These are phyloP conservation scores for Tanacetum coccineum DNA, from an alignment of 129 eudicot genomes.

Conservation along the genomic window DNA sequence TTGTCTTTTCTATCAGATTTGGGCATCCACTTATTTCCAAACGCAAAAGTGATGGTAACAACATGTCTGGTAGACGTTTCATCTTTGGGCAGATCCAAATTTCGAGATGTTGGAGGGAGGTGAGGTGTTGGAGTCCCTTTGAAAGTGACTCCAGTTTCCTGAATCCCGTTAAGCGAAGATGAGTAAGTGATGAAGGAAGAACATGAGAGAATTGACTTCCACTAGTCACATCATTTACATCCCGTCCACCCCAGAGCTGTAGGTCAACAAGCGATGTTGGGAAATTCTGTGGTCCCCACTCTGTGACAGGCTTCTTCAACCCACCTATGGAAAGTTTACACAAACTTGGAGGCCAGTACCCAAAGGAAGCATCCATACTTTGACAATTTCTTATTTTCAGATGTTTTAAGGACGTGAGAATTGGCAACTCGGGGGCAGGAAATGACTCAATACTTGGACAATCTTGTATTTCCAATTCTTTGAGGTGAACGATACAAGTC, in stretches of 20 bases:
- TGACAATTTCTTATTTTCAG: slow-evolving; percentile 1
- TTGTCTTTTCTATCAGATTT: background rate
- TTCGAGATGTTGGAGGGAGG: slow-evolving; percentile 5
- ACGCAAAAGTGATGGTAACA: background rate
- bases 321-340: background rate
- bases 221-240: background rate
- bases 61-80: background rate
- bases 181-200: slow-evolving; percentile 11
- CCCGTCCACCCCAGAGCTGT: background rate
- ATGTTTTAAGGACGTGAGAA: background rate
- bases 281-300: slow-evolving; percentile 10
- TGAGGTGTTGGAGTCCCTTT: slow-evolving; percentile 14
- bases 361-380: slow-evolving; percentile 14
- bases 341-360: slow-evolving; percentile 18
- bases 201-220: background rate
- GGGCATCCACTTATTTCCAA: background rate
- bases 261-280: slow-evolving; percentile 6
- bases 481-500: background rate
- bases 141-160: background rate
- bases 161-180: background rate
- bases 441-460: background rate
- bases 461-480: background rate
- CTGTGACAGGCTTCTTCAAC: background rate
- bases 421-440: background rate
- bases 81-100: slow-evolving; percentile 13